phyloP scores from a whole-genome alignment of 2,329 filamentous ascomycete species.

The Sclerotinia minor region DNA sequence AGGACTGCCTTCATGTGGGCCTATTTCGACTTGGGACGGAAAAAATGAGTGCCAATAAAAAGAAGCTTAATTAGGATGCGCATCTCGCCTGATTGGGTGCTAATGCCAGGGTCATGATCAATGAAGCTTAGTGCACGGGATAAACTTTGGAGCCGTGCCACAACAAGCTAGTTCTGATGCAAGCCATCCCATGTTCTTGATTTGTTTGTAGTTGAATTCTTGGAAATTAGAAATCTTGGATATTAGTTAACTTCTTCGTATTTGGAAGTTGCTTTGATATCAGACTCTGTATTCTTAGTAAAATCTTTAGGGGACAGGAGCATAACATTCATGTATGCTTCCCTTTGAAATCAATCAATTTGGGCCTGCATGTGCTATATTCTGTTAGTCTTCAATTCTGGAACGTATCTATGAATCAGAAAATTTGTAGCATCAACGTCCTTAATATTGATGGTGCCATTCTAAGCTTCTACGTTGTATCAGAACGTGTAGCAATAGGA shows the following conservation, averaged over 20 bases:
- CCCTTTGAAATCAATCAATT: background rate
- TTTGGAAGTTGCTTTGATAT: background rate
- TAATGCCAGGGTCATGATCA: background rate
- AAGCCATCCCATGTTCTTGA: background rate
- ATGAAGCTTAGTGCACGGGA: slow-evolving; percentile 1
- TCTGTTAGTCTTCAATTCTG: background rate
- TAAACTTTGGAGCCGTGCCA: background rate
- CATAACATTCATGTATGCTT: background rate
- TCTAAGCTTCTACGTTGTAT: background rate
- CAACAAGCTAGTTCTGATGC: background rate
- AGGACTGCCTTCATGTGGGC: background rate
- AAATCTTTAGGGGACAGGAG: background rate
- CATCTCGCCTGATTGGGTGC: background rate
- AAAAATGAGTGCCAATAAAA: background rate
- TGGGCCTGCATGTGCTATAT: background rate
- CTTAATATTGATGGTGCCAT: background rate
- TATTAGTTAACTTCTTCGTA: background rate
- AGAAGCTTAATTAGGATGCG: background rate
- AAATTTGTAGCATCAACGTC: background rate
- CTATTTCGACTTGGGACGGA: background rate
- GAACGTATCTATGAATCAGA: slow-evolving; percentile 3
- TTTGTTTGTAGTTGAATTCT: background rate
- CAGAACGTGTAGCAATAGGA: background rate
- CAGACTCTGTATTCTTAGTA: background rate
- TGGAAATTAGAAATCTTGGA: background rate